Percentiles rank a stretch among this genome's conserved stretches.
These are phyloP conservation scores for Pseudogymnoascus sp. DNA, from an alignment of 2,329 filamentous ascomycete genomes.

Conservation along the genomic window DNA sequence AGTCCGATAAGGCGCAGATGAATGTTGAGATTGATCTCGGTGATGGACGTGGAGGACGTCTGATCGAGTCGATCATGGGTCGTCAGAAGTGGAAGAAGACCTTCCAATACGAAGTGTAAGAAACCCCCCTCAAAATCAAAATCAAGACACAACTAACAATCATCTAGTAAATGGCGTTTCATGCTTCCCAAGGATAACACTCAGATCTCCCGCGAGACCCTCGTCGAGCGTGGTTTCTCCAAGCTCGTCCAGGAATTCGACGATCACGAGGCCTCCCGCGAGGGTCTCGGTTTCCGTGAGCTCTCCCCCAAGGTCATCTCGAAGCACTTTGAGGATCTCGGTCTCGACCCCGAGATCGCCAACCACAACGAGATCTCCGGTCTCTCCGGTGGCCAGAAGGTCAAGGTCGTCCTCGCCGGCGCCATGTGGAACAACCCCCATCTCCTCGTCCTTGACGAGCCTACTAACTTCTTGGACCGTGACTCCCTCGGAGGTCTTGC, in stretches of 20 bases:
- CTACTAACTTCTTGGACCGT: slow-evolving; percentile 97
- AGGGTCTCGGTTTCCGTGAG: slow-evolving; percentile 92
- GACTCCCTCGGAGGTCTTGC: slow-evolving; percentile 94
- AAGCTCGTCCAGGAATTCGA: slow-evolving; percentile 98
- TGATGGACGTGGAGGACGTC: slow-evolving; percentile 70
- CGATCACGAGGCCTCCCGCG: slow-evolving; percentile 96
- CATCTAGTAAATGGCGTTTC: slow-evolving; percentile 74
- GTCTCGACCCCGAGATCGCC: slow-evolving; percentile 93
- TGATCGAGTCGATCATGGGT: slow-evolving; percentile 84
- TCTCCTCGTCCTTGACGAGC: slow-evolving; percentile 93
- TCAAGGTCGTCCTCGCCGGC: slow-evolving; percentile 95
- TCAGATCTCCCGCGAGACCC: slow-evolving; percentile 86
- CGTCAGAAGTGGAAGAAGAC: slow-evolving; percentile 99
- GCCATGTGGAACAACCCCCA: slow-evolving; percentile 99
- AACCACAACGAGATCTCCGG: slow-evolving; percentile 98
- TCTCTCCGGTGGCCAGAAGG: slow-evolving; percentile 93
- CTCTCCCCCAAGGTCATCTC: slow-evolving; percentile 90
- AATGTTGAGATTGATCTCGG: slow-evolving; percentile 79
- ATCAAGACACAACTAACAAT: slow-evolving; percentile 25
- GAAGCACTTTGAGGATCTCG: slow-evolving; percentile 96
- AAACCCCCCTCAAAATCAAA: slow-evolving; percentile 14
- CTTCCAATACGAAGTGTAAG: slow-evolving; percentile 93
- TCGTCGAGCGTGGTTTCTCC: slow-evolving; percentile 75
- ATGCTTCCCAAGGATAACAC: slow-evolving; percentile 89
- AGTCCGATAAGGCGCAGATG: slow-evolving; percentile 82